Evolutionary conservation across 768 basidiomycete species (phyloP).

Genomic region (Suillus ampliporus): DNA sequence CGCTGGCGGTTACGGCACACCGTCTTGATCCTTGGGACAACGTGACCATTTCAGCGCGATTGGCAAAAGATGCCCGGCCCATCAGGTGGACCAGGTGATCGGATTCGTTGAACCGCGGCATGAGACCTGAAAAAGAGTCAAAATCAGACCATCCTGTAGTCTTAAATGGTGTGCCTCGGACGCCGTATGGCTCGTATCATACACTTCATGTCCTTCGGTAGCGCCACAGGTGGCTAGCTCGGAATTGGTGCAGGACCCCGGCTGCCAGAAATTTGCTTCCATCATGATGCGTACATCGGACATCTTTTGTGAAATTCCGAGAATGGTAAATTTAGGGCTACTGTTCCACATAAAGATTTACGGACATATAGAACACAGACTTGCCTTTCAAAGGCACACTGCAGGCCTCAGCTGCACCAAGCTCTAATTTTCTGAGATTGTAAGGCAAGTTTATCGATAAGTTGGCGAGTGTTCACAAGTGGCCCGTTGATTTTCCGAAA

Average conservation of each 20-base stretch:
- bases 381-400: neutral
- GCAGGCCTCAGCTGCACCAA: neutral
- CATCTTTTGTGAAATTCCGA: too few species aligned
- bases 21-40: neutral
- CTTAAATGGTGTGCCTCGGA: neutral
- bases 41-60: neutral
- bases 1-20: neutral
- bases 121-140: neutral
- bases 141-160: too few species aligned
- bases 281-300: constrained; percentile 1
- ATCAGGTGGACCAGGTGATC: constrained; percentile 2
- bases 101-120: neutral
- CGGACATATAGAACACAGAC: neutral
- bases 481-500: neutral
- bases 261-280: neutral
- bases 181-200: neutral
- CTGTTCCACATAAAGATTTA: too few species aligned
- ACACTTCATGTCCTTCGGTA: neutral
- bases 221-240: neutral
- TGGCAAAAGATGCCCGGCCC: neutral
- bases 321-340: too few species aligned
- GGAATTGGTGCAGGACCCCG: neutral
- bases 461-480: too few species aligned
- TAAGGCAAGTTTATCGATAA: too few species aligned
- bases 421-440: neutral